Evolutionary conservation across 2,329 filamentous ascomycete species (phyloP).

Genomic region (Fusarium circinatum): DNA sequence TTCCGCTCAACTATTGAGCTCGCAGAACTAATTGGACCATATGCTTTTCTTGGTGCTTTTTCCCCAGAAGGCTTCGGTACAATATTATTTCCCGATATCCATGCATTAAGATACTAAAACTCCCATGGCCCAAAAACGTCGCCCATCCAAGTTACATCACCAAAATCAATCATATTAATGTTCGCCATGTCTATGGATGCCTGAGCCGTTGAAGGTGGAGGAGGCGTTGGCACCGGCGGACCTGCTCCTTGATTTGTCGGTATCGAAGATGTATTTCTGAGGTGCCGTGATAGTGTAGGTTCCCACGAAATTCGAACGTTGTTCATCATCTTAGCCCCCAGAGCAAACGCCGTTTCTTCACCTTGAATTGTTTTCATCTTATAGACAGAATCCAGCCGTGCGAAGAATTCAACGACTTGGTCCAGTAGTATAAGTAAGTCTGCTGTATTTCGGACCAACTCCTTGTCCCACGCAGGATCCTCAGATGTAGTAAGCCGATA

Average conservation of each 20-base stretch:
- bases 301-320: constrained; percentile 51
- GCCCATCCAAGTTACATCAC: constrained; percentile 52
- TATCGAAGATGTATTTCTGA: constrained; percentile 45
- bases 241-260: constrained; percentile 41
- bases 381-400: constrained; percentile 42
- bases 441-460: constrained; percentile 48
- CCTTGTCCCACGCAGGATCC: constrained; percentile 55
- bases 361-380: constrained; percentile 41
- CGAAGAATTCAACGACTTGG: constrained; percentile 48
- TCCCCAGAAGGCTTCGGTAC: not conserved
- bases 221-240: constrained; percentile 19
- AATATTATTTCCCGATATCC: not conserved
- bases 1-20: constrained; percentile 7
- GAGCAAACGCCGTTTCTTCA: constrained; percentile 48
- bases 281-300: constrained; percentile 45
- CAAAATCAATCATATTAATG: constrained; percentile 46
- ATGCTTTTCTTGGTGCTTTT: not conserved
- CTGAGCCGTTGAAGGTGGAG: constrained; percentile 6
- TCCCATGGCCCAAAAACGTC: constrained; percentile 53
- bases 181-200: constrained; percentile 36
- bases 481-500: constrained; percentile 54
- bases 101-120: constrained; percentile 33
- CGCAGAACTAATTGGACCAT: not conserved
- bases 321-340: constrained; percentile 50
- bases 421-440: constrained; percentile 52